A percentile compares a stretch with the other conserved stretches of the same genome.
These are phyloP conservation scores for Trapa bicornis DNA, from an alignment of 345 rosid species.

Conservation along the genomic window DNA sequence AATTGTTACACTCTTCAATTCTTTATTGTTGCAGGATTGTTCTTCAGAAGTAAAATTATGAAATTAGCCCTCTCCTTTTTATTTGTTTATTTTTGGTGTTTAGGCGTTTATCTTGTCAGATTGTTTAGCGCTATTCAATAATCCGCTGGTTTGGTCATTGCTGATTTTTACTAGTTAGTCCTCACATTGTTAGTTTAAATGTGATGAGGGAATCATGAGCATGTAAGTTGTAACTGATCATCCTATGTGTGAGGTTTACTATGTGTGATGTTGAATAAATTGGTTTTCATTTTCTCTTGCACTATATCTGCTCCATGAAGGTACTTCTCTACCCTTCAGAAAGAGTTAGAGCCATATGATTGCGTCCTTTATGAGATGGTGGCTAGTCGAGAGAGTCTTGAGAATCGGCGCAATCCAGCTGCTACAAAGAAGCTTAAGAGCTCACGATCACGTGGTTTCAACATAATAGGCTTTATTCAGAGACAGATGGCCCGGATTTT, in stretches of 20 bases:
- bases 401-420: conserved; percentile 38
- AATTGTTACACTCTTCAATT: neutral
- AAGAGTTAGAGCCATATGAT: conserved; percentile 74
- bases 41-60: neutral
- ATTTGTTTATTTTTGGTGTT: neutral
- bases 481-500: conserved; percentile 73
- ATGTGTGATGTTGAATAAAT: neutral
- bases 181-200: neutral
- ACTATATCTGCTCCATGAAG: conserved; percentile 16
- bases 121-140: neutral
- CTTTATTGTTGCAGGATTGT: neutral
- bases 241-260: neutral
- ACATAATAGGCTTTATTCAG: conserved; percentile 70
- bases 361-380: conserved; percentile 94
- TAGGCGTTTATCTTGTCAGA: too few relatives aligned
- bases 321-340: conserved; percentile 69
- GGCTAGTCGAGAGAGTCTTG: conserved; percentile 70
- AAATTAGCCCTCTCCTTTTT: neutral
- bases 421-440: conserved; percentile 38
- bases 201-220: neutral
- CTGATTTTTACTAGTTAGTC: neutral
- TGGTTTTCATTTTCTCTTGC: neutral
- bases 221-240: neutral
- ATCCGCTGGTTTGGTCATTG: neutral
- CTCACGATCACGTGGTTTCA: conserved; percentile 58